phyloP scores from a whole-genome alignment of 2,329 filamentous ascomycete genomes.

The Alternaria rosae region DNA sequence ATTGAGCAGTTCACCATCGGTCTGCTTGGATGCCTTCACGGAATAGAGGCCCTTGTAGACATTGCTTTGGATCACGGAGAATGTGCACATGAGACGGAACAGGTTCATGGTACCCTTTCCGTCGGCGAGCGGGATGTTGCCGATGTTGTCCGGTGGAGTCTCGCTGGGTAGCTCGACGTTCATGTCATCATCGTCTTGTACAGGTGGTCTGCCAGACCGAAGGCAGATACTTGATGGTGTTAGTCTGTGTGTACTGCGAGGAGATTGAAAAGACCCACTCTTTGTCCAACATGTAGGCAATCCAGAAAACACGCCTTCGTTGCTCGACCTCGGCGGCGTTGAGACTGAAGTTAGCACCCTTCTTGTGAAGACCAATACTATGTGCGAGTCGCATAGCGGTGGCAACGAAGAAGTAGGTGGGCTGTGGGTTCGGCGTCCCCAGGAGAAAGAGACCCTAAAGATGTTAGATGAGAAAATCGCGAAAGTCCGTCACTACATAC shows the following conservation, averaged over 20 bases:
- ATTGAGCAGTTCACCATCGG: constrained; percentile 90
- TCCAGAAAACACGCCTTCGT: constrained; percentile 79
- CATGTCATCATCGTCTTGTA: constrained; percentile 84
- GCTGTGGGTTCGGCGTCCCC: constrained; percentile 95
- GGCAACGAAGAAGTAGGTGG: constrained; percentile 88
- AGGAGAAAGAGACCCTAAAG: constrained; percentile 82
- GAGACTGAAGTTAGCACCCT: constrained; percentile 88
- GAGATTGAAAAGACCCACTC: constrained; percentile 57
- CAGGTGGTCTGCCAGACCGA: constrained; percentile 73
- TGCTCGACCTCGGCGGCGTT: constrained; percentile 96
- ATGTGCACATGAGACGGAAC: constrained; percentile 90
- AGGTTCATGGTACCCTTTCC: constrained; percentile 94
- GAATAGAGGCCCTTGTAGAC: constrained; percentile 95
- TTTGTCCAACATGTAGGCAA: constrained; percentile 76
- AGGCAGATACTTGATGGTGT: constrained; percentile 65
- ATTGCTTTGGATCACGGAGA: constrained; percentile 88
- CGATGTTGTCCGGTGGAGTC: constrained; percentile 89
- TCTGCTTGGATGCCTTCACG: constrained; percentile 88
- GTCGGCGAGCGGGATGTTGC: constrained; percentile 88
- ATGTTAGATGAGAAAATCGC: constrained; percentile 21
- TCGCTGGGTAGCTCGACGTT: constrained; percentile 95
- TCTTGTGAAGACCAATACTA: constrained; percentile 94
- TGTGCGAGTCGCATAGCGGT: constrained; percentile 90
- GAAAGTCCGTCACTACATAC: constrained; percentile 47
- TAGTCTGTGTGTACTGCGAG: constrained; percentile 14